These are phyloP conservation scores for Scenedesmus sp. DNA, from an alignment of 163 green algal species.

Conservation along the genomic window DNA sequence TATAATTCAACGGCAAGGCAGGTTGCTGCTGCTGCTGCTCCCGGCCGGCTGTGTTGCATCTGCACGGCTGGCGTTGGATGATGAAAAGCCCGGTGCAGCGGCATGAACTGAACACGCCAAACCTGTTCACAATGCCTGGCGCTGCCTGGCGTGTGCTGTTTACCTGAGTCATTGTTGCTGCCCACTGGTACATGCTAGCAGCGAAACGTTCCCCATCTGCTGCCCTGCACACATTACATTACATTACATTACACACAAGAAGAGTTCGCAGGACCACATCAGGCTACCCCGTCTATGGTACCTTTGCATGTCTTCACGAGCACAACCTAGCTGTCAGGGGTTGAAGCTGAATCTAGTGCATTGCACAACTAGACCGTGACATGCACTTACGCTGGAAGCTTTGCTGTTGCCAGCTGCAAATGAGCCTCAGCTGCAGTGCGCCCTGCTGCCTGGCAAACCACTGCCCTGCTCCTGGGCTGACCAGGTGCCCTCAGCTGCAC, in stretches of 20 bases:
- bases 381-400: slow-evolving; percentile 51
- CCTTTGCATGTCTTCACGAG: neutral
- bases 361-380: neutral
- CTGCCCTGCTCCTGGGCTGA: neutral
- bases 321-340: neutral
- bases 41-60: neutral
- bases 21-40: neutral
- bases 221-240: slow-evolving; percentile 20
- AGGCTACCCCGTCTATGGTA: neutral
- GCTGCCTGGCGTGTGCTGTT: neutral
- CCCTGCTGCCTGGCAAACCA: neutral
- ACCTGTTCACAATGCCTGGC: neutral
- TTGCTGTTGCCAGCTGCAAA: slow-evolving; percentile 64
- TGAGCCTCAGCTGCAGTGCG: slow-evolving; percentile 39
- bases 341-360: too few species aligned
- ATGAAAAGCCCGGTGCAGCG: too few species aligned
- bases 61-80: neutral
- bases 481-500: neutral
- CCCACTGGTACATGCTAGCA: slow-evolving; percentile 62
- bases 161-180: slow-evolving; percentile 35
- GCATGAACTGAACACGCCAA: too few species aligned
- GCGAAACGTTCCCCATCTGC: slow-evolving; percentile 48
- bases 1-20: too few species aligned
- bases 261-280: neutral
- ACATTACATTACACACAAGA: neutral